Evolutionary conservation across 192 early-diverging fungal genomes (phyloP), one percentile per base, ranked within the genome.

Genomic region (Radiomyces spectabilis): DNA sequence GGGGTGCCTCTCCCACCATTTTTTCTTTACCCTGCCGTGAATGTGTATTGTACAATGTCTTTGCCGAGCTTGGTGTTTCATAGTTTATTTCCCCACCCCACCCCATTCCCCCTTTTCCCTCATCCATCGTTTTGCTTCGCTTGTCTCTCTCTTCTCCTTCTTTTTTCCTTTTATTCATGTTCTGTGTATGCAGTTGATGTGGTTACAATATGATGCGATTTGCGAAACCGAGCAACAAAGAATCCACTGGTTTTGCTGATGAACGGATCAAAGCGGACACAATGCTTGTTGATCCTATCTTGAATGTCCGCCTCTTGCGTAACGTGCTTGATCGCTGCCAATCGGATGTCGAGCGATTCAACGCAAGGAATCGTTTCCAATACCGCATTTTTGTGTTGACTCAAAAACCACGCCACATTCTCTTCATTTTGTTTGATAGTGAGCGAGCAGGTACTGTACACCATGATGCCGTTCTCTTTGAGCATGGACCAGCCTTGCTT

Each of bases 361-460:
- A 60, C 31, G 24, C 46, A 51, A 3, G 82, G 82, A 27, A 91
- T 59, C 0, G 53, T 40, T 40, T 87, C 85, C 38, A 91, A 39
- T 1, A 46, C 29, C 1, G 81, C 85, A 16, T 73, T 57, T 24
- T 25, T 12, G 39, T 74, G 37, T 1, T 45, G n/a, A 24, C 35
- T 39, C 25, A 98, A 63, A 50, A 98, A 93, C 78, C 88, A 86
- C 10, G 61, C 76, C 1, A 98, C 66, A 24, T 94, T 79, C 26
- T 80, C 81, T 58, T 98, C 95, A 61, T 98, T 96, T 59, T 98
- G 95, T 18, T 69, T 66, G 8, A 70, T 53, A 0, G 90, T 79
- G 12, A 91, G 65, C 13, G 82, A 87, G 61, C 90, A 93, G 0
- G 88, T 91, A 56, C 87, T 90, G 68, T 98, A 98, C 3, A 96